Evolutionary conservation across 371 early-diverging fungal species (phyloP).

Genomic region (Gilbertella persicaria): DNA sequence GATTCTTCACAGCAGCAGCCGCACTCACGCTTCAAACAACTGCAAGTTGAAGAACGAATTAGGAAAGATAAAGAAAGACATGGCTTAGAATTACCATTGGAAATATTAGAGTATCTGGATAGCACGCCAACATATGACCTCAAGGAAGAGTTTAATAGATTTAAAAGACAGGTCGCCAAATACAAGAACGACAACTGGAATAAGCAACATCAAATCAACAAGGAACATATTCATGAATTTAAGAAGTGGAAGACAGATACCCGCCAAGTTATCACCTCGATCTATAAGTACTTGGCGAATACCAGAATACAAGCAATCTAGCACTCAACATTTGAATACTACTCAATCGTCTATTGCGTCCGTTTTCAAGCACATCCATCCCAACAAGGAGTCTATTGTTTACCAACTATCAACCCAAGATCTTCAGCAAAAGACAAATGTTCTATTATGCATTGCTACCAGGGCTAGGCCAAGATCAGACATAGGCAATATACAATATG

Average conservation of each 20-base stretch:
- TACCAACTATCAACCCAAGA: too few species aligned
- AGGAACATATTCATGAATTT: slow-evolving; percentile 2
- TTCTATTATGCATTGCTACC: background rate
- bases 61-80: background rate
- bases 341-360: slow-evolving; percentile 1
- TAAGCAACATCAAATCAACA: too few species aligned
- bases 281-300: slow-evolving; percentile 7
- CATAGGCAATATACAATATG: background rate
- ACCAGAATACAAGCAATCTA: background rate
- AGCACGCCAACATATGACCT: background rate
- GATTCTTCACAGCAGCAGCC: background rate
- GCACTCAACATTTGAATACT: background rate
- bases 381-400: too few species aligned
- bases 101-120: background rate
- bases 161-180: too few species aligned
- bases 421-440: background rate
- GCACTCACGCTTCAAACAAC: background rate
- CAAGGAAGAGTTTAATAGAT: background rate
- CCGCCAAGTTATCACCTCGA: background rate
- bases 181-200: too few species aligned
- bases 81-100: background rate
- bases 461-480: slow-evolving; percentile 1
- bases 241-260: slow-evolving; percentile 4
- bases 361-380: background rate
- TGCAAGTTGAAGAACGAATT: background rate